Evolutionary conservation across 352 stramenopile genomes (phyloP), one percentile per base, ranked within the genome.

Genomic region (Phytophthora fragariae): DNA sequence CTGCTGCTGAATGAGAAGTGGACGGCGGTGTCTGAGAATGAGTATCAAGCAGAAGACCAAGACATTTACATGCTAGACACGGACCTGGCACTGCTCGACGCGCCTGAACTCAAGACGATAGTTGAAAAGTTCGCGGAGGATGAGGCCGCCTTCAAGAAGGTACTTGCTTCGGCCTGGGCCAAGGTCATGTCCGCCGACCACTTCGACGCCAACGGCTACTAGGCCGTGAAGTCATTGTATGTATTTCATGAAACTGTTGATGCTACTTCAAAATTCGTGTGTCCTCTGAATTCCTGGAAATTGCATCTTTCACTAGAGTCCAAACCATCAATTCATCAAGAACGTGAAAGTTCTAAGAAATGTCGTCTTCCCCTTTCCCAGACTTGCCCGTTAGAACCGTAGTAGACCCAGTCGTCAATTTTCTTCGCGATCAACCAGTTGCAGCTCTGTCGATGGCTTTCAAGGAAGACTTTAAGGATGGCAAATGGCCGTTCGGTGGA

Each of bases 31-130:
- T 68, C 77, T 53, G 29, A 59, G 47, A 65, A 79, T 29, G 65
- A 75, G 24, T 73, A 65, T 52, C 72, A 77, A 65, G 55, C 73
- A 5, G 58, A 69, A 10, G 56, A 58, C 52, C 70, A 80, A 39
- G 76, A 75, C 50, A 67, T 80, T 29, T 76, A 63, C 65, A 71
- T 82, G 67, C 49, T 76, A 1, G 46, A 72, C 33, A 80, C 70
- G 17, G 69, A 78, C n/a, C 14, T 79, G 11, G 70, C 68, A 0
- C 59, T 77, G 31, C 62, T 77, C 24, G 72, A 80, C 10, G 64
- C 59, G 2, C 70, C 70, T 5, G 70, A 76, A 54, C 70, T 76
- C 5, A 78, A 70, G 62, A 55, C 59, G 19, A 21, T 33, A 2
- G 72, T 78, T 24, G 49, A 78, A 15, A 52, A 60, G 41, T 80